A percentile compares a stretch with the other conserved stretches of the same genome.
phyloP scores from a whole-genome alignment of 2,329 filamentous ascomycete species.

The Talaromyces sp. region DNA sequence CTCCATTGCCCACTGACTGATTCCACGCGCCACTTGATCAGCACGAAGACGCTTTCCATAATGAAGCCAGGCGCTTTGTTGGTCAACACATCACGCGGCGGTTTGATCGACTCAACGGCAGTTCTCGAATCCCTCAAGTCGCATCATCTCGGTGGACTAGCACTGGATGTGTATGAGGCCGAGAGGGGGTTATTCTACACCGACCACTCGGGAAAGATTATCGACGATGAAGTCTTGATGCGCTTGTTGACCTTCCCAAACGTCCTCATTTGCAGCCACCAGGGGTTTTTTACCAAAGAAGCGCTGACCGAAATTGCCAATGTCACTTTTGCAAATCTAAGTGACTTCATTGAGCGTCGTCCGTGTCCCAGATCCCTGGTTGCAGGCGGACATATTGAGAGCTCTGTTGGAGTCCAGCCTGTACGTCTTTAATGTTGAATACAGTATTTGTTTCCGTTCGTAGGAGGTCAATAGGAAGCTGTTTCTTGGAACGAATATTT shows the following conservation, averaged over 20 bases:
- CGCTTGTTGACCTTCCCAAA: conserved; percentile 67
- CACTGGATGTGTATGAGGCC: conserved; percentile 66
- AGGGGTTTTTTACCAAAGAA: conserved; percentile 67
- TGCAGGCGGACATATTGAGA: conserved; percentile 29
- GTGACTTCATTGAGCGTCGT: conserved; percentile 28
- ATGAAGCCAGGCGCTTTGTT: conserved; percentile 62
- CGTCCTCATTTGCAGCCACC: conserved; percentile 64
- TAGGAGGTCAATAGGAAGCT: neutral
- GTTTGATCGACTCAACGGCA: conserved; percentile 58
- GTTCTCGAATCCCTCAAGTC: conserved; percentile 61
- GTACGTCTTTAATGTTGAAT: conserved; percentile 20
- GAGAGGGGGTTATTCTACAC: conserved; percentile 61
- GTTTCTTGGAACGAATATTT: neutral
- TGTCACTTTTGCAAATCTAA: conserved; percentile 57
- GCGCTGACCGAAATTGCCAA: conserved; percentile 63
- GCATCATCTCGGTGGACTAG: conserved; percentile 58
- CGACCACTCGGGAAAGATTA: conserved; percentile 62
- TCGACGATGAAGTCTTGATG: conserved; percentile 65
- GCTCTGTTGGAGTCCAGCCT: conserved; percentile 26
- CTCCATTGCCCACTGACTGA: conserved; percentile 65
- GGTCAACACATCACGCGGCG: conserved; percentile 66
- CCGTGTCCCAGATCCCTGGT: conserved; percentile 32
- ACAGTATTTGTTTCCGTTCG: neutral
- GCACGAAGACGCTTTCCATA: conserved; percentile 48
- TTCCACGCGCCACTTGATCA: conserved; percentile 60